phyloP scores from a whole-genome alignment of 176 grass and related monocot species.

The Triticum monococcum region DNA sequence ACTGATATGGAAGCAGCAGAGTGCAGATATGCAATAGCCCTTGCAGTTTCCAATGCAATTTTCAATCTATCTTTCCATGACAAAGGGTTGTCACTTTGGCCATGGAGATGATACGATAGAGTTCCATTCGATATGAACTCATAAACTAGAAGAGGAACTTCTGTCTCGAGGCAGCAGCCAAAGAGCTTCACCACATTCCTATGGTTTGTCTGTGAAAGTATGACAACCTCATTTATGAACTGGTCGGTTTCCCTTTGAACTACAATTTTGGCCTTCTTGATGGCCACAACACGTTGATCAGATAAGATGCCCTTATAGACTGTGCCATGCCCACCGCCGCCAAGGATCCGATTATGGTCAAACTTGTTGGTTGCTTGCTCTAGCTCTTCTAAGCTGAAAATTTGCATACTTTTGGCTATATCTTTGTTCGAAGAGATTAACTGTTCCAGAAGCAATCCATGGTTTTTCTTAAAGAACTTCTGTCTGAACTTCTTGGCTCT shows the following conservation, averaged over 20 bases:
- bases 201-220: slow-evolving; percentile 58
- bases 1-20: slow-evolving; percentile 41
- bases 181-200: slow-evolving; percentile 55
- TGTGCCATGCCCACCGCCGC: slow-evolving; percentile 32
- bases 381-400: slow-evolving; percentile 48
- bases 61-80: slow-evolving; percentile 43
- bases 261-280: slow-evolving; percentile 48
- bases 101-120: slow-evolving; percentile 36
- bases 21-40: slow-evolving; percentile 41
- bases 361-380: slow-evolving; percentile 52
- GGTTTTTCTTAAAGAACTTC: slow-evolving; percentile 42
- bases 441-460: slow-evolving; percentile 46
- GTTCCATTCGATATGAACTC: slow-evolving; percentile 58
- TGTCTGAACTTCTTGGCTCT: slow-evolving; percentile 25
- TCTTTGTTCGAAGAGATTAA: slow-evolving; percentile 43
- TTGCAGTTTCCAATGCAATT: slow-evolving; percentile 50
- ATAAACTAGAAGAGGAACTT: slow-evolving; percentile 52
- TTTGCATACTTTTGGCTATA: slow-evolving; percentile 35
- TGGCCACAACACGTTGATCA: slow-evolving; percentile 47
- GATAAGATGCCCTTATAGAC: slow-evolving; percentile 48
- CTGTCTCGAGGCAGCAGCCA: slow-evolving; percentile 37
- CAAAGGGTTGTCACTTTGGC: not conserved
- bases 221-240: slow-evolving; percentile 61
- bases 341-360: slow-evolving; percentile 40
- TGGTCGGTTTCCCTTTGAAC: slow-evolving; percentile 46